Evolutionary conservation across 305 asterid genomes (phyloP).

Genomic region (Fraxinus baroniana): DNA sequence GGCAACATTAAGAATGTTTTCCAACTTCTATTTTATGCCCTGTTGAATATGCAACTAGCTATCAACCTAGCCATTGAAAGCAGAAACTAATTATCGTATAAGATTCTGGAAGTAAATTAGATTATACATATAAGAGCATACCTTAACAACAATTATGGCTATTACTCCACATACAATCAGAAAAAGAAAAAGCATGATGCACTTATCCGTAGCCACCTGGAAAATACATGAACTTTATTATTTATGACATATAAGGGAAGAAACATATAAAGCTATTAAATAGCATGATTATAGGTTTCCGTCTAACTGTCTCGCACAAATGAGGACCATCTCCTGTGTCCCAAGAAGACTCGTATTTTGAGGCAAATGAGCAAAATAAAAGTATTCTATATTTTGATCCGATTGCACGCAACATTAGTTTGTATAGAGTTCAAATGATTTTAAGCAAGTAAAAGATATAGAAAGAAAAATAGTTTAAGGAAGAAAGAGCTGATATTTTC

Average conservation of each 20-base stretch:
- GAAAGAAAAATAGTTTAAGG: neutral
- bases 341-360: neutral
- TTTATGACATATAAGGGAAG: conserved; percentile 17
- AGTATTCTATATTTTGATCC: neutral
- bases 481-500: neutral
- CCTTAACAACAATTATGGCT: conserved; percentile 95
- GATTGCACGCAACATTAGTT: neutral
- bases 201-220: conserved; percentile 99
- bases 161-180: conserved; percentile 91
- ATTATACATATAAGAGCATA: conserved; percentile 31
- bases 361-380: conserved; percentile 6
- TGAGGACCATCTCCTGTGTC: neutral
- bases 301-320: neutral
- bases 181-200: conserved; percentile 95
- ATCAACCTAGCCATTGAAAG: neutral
- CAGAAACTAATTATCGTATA: neutral
- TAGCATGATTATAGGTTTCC: neutral
- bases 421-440: neutral
- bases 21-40: neutral
- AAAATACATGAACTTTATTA: conserved; percentile 24
- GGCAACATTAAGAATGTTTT: neutral
- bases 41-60: neutral
- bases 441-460: neutral
- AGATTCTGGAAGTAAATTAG: neutral
- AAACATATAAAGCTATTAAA: neutral